Evolutionary conservation across 2,329 filamentous ascomycete species (phyloP).

Genomic region (Botryotinia calthae): DNA sequence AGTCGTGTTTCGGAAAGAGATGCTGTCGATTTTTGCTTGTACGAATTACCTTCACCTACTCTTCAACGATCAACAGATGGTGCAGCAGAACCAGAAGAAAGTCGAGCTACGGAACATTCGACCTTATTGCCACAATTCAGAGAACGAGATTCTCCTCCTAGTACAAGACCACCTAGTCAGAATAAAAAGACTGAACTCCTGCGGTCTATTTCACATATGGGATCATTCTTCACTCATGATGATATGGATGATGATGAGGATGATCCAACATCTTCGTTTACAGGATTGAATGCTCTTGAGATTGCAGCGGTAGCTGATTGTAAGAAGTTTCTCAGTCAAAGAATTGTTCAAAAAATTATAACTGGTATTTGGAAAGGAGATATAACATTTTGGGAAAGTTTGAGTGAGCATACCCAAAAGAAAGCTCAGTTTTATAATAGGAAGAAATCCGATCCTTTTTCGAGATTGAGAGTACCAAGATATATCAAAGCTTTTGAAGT

Average conservation of each 20-base stretch:
- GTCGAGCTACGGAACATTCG: slow-evolving; percentile 30
- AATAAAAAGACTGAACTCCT: slow-evolving; percentile 38
- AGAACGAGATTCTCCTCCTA: slow-evolving; percentile 22
- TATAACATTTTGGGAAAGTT: slow-evolving; percentile 80
- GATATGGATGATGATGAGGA: slow-evolving; percentile 50
- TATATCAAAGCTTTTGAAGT: slow-evolving; percentile 86
- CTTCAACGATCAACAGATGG: slow-evolving; percentile 10
- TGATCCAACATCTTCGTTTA: slow-evolving; percentile 69
- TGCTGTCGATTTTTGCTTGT: slow-evolving; percentile 70
- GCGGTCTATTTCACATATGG: slow-evolving; percentile 54
- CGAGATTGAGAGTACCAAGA: slow-evolving; percentile 72
- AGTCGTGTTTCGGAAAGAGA: slow-evolving; percentile 69
- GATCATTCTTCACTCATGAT: slow-evolving; percentile 38
- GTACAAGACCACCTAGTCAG: slow-evolving; percentile 25
- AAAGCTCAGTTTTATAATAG: slow-evolving; percentile 73
- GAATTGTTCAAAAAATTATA: slow-evolving; percentile 77
- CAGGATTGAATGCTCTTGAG: slow-evolving; percentile 79
- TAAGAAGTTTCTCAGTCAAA: slow-evolving; percentile 81
- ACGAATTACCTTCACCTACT: slow-evolving; percentile 58
- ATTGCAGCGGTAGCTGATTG: slow-evolving; percentile 79
- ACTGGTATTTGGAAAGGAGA: slow-evolving; percentile 83
- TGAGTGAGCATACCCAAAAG: slow-evolving; percentile 72
- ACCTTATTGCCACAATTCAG: slow-evolving; percentile 36
- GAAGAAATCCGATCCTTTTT: slow-evolving; percentile 67
- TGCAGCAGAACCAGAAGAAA: slow-evolving; percentile 15